Conservation (phyloP, 805 yeast species). For the Saturnispora zaruensis region DNA sequence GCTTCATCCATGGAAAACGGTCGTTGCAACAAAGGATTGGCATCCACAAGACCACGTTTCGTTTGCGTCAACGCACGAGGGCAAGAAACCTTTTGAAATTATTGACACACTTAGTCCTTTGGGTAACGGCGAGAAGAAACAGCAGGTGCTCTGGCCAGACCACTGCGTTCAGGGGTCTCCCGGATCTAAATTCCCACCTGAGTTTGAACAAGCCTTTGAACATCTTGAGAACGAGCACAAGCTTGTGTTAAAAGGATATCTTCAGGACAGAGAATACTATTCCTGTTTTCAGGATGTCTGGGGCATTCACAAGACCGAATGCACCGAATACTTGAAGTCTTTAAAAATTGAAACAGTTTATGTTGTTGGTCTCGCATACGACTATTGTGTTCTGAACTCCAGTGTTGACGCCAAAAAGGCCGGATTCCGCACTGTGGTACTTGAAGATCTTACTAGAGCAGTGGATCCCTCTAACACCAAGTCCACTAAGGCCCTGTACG, state of each 20-base stretch:
- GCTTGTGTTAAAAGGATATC: slow-evolving; percentile 61
- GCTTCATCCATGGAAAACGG: slow-evolving; percentile 45
- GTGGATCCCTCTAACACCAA: slow-evolving; percentile 38
- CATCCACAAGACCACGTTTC: slow-evolving; percentile 75
- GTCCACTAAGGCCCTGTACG: slow-evolving; percentile 28
- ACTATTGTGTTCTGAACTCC: slow-evolving; percentile 74
- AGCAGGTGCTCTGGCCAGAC: slow-evolving; percentile 74
- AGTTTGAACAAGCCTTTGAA: slow-evolving; percentile 33
- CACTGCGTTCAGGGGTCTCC: slow-evolving; percentile 71
- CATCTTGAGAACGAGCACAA: slow-evolving; percentile 22
- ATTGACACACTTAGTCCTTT: slow-evolving; percentile 45
- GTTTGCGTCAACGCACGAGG: slow-evolving; percentile 61
- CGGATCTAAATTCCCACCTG: slow-evolving; percentile 58
- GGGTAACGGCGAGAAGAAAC: slow-evolving; percentile 24
- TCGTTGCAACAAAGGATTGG: slow-evolving; percentile 81
- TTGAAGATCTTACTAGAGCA: slow-evolving; percentile 47
- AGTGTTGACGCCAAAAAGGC: slow-evolving; percentile 55
- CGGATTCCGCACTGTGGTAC: slow-evolving; percentile 60
- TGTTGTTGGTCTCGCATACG: slow-evolving; percentile 79
- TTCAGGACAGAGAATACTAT: slow-evolving; percentile 71
- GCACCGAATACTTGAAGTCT: slow-evolving; percentile 39
- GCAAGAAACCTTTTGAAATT: slow-evolving; percentile 40
- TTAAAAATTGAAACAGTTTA: slow-evolving; percentile 50
- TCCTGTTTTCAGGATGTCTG: slow-evolving; percentile 81
- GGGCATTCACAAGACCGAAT: slow-evolving; percentile 61